Evolutionary conservation across 805 yeast genomes (phyloP).

Genomic region (Sugiyamaella valdiviana): DNA sequence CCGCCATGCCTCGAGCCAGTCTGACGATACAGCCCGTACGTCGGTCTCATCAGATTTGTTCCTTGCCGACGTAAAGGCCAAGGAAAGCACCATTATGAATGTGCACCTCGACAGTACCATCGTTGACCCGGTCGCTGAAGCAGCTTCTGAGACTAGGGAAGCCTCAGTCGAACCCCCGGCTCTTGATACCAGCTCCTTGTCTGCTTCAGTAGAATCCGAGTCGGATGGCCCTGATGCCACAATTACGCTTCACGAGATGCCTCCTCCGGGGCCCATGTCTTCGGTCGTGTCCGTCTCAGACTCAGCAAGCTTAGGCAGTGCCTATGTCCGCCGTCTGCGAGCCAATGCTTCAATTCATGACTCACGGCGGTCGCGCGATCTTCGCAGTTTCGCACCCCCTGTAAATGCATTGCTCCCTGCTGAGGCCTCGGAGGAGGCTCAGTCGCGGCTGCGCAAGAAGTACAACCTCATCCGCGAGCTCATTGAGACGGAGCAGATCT

Average conservation of each 20-base stretch:
- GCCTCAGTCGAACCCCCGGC: too few species aligned
- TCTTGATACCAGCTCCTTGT: too few species aligned
- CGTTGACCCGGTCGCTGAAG: not conserved
- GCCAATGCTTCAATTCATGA: not conserved
- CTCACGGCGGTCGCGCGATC: not conserved
- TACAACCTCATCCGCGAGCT: slow-evolving; percentile 33
- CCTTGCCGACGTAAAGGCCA: not conserved
- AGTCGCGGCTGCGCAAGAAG: slow-evolving; percentile 18
- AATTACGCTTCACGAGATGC: not conserved
- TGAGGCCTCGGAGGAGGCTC: slow-evolving; percentile 9
- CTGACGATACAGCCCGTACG: not conserved
- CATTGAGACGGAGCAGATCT: slow-evolving; percentile 34
- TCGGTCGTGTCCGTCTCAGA: too few species aligned
- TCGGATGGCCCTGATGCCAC: too few species aligned
- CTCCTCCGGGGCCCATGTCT: not conserved
- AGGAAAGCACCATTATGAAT: not conserved
- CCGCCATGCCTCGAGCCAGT: not conserved
- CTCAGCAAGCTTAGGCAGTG: not conserved
- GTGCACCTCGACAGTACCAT: not conserved
- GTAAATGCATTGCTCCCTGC: not conserved
- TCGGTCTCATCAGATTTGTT: not conserved
- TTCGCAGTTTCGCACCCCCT: slow-evolving; percentile 2
- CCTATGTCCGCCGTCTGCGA: slow-evolving; percentile 6
- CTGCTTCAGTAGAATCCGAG: too few species aligned
- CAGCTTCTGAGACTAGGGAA: too few species aligned